Percentiles rank a stretch among this genome's conserved stretches.
phyloP scores from a whole-genome alignment of 2,329 filamentous ascomycete species.

The Aspergillaceae sp. region DNA sequence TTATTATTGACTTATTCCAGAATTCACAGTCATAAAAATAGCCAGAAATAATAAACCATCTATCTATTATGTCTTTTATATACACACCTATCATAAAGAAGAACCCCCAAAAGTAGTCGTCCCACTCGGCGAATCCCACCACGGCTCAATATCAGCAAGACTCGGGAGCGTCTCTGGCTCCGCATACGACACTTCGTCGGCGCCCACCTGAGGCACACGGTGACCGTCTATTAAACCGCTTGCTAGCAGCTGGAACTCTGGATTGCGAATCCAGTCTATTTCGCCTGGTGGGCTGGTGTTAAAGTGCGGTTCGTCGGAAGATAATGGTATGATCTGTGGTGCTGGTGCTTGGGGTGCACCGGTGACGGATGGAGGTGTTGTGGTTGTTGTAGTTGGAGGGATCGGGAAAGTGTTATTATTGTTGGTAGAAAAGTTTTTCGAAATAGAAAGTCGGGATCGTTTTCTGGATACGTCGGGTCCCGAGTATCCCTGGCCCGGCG shows the following conservation, averaged over 20 bases:
- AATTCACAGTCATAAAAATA: too few relatives aligned
- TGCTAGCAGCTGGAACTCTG: slow-evolving; percentile 19
- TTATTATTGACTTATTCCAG: too few relatives aligned
- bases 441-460: slow-evolving; percentile 13
- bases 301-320: too few relatives aligned
- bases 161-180: slow-evolving; percentile 10
- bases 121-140: slow-evolving; percentile 22
- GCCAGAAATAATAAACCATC: background rate
- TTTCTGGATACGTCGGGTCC: slow-evolving; percentile 14
- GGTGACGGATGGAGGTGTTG: background rate
- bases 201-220: slow-evolving; percentile 12
- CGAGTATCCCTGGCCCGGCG: background rate
- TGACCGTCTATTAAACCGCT: slow-evolving; percentile 10
- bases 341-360: background rate
- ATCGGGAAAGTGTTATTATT: slow-evolving; percentile 2
- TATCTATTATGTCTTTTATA: background rate
- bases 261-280: slow-evolving; percentile 22
- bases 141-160: slow-evolving; percentile 22
- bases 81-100: slow-evolving; percentile 4
- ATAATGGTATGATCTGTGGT: slow-evolving; percentile 1
- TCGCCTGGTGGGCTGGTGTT: slow-evolving; percentile 8
- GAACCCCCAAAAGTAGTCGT: slow-evolving; percentile 10
- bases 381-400: background rate
- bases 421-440: background rate
- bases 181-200: slow-evolving; percentile 1